Evolutionary conservation across 768 basidiomycete species (phyloP), one percentile per base, ranked within the genome.

Genomic region (Coprinopsis strossmayeri): DNA sequence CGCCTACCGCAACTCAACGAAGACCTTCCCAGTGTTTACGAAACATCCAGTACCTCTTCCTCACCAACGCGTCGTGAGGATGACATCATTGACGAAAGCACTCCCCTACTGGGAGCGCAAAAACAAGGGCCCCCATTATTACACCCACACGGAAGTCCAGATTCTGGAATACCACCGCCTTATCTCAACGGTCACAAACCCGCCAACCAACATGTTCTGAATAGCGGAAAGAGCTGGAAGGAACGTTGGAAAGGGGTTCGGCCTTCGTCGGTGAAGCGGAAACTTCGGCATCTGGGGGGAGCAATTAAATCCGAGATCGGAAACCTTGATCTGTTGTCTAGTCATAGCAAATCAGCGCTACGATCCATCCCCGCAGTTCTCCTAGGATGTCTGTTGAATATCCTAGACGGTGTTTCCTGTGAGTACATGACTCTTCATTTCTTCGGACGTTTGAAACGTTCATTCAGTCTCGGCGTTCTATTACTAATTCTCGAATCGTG

Each of bases 361-460:
- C 65, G 60, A 42, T 72, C 81, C 0, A 56, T 94, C n/a, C 93
- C 94, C 0, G 87, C 91, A 0, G 91, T 94, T 2, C 60, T 92
- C 13, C 71, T 96, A 20, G 95, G 93, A 5, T 76, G 80, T 55
- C 64, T 97, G 30, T 69, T 98, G 49, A 98, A 97, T 58, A 77
- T 97, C 37, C 72, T 99, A 27, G 95, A 99, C 60, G 96, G 93
- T 9, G 82, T 99, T 45, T 91, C 88, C 37, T 97, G 85, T 87
- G 61, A 64, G 85, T 74, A 45, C 34, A 25, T 21, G 9, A 7
- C 35, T 38, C 35, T 18, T 38, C 42, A 3, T 30, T 26, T 51
- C 41, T 25, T 30, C 32, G 9, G 18, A 17, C 45, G 2, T 27
- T 37, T 13, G 1, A 25, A 9, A 38, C 38, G 4, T 15, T 12